Evolutionary conservation across 345 rosid genomes (phyloP).

Genomic region (Limnanthes douglasii): DNA sequence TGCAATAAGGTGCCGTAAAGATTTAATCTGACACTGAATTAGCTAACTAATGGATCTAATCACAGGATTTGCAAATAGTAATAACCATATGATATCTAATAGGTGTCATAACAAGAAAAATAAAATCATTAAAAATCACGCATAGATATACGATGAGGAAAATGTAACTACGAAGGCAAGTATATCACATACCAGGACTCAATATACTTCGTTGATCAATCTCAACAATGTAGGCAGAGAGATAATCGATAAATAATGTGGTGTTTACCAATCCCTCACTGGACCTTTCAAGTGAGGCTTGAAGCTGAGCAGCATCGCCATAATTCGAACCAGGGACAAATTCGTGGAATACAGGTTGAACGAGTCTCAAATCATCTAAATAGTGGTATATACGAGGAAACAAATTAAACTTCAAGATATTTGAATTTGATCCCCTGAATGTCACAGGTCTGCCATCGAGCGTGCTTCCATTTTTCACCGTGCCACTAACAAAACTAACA

Average conservation of each 20-base stretch:
- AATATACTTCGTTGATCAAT: constrained; percentile 45
- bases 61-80: no score
- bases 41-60: no score
- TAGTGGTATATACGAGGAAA: constrained; percentile 68
- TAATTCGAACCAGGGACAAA: constrained; percentile 63
- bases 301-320: constrained; percentile 49
- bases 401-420: constrained; percentile 61
- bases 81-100: no score
- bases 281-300: constrained; percentile 47
- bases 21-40: no score
- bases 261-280: constrained; percentile 62
- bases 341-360: constrained; percentile 87
- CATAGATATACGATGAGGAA: no score
- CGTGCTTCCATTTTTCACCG: constrained; percentile 42
- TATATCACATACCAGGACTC: constrained; percentile 83
- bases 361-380: constrained; percentile 51
- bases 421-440: constrained; percentile 58
- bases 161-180: no score
- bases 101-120: no score
- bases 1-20: no score
- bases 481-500: constrained; percentile 68
- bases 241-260: constrained; percentile 62
- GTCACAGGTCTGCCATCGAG: constrained; percentile 58
- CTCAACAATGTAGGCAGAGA: constrained; percentile 77
- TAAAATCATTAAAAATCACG: no score